phyloP scores from a whole-genome alignment of 2,329 filamentous ascomycete species.

The Microsporum audouinii region DNA sequence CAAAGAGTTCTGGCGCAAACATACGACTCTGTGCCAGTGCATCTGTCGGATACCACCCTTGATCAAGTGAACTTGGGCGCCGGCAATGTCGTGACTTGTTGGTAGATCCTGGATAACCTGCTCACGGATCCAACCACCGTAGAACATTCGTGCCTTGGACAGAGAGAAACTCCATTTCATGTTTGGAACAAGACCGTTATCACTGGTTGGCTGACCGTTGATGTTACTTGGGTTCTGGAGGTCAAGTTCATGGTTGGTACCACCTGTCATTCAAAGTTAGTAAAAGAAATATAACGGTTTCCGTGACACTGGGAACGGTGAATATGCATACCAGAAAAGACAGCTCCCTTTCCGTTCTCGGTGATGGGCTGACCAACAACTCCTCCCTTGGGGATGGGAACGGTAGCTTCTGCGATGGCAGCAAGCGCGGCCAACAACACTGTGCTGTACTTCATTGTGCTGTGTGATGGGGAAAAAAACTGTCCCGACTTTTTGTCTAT shows the following conservation, averaged over 20 bases:
- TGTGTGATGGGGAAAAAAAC: background rate
- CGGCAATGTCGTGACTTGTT: constrained; percentile 53
- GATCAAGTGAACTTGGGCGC: constrained; percentile 55
- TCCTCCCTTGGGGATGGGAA: constrained; percentile 25
- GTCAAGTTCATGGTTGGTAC: constrained; percentile 52
- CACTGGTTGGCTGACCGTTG: constrained; percentile 46
- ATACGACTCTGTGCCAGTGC: constrained; percentile 56
- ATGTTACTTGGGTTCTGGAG: constrained; percentile 54
- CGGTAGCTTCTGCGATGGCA: constrained; percentile 6
- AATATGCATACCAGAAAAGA: constrained; percentile 42
- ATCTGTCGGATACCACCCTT: constrained; percentile 56
- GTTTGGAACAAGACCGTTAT: constrained; percentile 53
- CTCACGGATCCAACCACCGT: constrained; percentile 55
- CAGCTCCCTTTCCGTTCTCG: constrained; percentile 46
- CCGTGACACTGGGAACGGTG: background rate
- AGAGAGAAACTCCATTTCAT: constrained; percentile 60
- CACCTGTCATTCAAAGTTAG: constrained; percentile 37
- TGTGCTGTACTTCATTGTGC: constrained; percentile 10
- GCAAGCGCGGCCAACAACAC: constrained; percentile 5
- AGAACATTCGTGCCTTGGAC: constrained; percentile 50
- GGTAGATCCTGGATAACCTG: constrained; percentile 58
- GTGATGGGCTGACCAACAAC: constrained; percentile 44
- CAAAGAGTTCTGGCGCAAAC: constrained; percentile 18
- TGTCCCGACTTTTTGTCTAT: background rate
- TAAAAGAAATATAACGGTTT: background rate